Evolutionary conservation across 176 grass and related monocot species (phyloP).

Genomic region (Saccharum spontaneum): DNA sequence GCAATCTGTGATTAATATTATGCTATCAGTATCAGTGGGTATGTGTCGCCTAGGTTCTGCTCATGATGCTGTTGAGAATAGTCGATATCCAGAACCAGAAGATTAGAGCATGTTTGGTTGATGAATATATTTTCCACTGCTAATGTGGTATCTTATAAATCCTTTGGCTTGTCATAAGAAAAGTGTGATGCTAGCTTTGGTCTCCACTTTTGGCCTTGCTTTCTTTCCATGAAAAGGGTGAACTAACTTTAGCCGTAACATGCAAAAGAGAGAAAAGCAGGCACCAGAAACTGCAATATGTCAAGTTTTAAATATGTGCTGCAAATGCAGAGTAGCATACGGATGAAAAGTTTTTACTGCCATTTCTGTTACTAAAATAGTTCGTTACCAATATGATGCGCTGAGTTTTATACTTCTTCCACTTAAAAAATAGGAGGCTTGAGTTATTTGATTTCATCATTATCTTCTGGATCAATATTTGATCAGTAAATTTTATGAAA

Average conservation of each 20-base stretch:
- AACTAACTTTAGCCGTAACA: background rate
- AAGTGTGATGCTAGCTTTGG: background rate
- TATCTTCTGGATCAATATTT: background rate
- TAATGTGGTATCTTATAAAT: background rate
- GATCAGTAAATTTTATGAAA: background rate
- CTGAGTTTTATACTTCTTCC: background rate
- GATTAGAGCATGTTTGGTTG: conserved; percentile 5
- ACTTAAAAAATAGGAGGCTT: background rate
- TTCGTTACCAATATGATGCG: background rate
- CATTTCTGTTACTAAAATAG: conserved; percentile 1
- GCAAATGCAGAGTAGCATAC: background rate
- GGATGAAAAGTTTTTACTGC: background rate
- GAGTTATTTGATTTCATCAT: background rate
- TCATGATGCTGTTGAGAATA: conserved; percentile 7
- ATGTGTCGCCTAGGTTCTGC: background rate
- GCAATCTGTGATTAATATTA: background rate
- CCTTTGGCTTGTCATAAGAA: background rate
- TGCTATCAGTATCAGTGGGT: background rate
- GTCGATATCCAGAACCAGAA: background rate
- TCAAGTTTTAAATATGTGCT: background rate
- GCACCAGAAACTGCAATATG: background rate
- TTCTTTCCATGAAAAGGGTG: background rate
- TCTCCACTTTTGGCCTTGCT: background rate
- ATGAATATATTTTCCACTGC: background rate
- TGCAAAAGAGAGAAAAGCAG: background rate